Evolutionary conservation across 1,284 basidiomycete genomes (phyloP), one percentile per base, ranked within the genome.

Genomic region (Puccinia coronata): DNA sequence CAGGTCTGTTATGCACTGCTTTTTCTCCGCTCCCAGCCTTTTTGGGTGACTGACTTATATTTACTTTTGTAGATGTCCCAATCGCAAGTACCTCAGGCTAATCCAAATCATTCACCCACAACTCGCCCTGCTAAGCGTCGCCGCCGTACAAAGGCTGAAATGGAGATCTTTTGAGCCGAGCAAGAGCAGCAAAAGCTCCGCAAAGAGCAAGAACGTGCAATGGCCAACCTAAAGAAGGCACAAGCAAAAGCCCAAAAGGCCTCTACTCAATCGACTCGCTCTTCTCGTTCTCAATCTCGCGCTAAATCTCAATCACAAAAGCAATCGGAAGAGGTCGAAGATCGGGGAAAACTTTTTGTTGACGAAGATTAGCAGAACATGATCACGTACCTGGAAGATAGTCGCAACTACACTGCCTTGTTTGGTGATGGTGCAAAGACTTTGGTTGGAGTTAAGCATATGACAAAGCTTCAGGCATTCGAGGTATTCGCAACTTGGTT

Each of bases 341-440:
- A 59, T 28, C n/a, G 55, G 16, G 55, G n/a, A 14, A 59, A 59
- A n/a, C 16, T n/a, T 28, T 59, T 59, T 59, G 14, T n/a, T 8
- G 9, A n/a, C 5, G 28, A 59, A 25, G 59, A 61, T 36, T 36
- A 61, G 12, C 6, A 61, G 31, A 61, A 61, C 25, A 20, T 61
- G 2, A 34, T 61, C 20, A 36, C 59, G 34, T 61, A 36, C 31
- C 16, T 61, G 59, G 59, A 61, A 36, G 59, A 61, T 31, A 6
- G 16, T 6, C 34, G 36, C 14, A 61, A 61, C 16, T 61, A 61
- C 20, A 36, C 31, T 9, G 6, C 3, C 4, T 28, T 61, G 25
- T 61, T 36, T 61, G 59, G 59, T 20, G 31, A 61, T 36, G 59
- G 59, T 11, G 34, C 31, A 20, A 61, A 61, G 59, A 61, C 59